Conservation (phyloP, 2,329 filamentous ascomycete genomes). For the Emergomyces orientalis region DNA sequence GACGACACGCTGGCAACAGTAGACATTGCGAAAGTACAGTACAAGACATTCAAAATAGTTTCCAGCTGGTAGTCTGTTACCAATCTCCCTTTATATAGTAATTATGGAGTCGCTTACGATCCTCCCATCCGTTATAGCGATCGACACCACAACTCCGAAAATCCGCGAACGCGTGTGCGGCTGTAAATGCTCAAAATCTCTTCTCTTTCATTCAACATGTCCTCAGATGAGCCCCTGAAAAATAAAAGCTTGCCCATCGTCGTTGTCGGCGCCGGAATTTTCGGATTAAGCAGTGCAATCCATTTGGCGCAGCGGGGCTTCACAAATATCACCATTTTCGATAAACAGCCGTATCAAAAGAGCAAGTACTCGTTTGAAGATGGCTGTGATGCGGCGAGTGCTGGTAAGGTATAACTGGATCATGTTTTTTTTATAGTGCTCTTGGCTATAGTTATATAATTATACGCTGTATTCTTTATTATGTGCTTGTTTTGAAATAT, state of each 20-base stretch:
- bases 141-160: no score
- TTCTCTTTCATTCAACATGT: background rate
- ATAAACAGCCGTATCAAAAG: conserved; percentile 38
- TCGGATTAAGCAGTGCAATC: conserved; percentile 37
- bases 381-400: conserved; percentile 39
- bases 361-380: conserved; percentile 34
- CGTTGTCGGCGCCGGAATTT: conserved; percentile 37
- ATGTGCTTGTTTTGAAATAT: no score
- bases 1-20: background rate
- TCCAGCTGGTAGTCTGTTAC: background rate
- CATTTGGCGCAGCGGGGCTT: conserved; percentile 40
- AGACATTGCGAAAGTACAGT: background rate
- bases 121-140: no score
- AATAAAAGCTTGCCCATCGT: conserved; percentile 24
- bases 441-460: no score
- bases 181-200: no score
- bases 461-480: no score
- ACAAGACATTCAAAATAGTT: background rate
- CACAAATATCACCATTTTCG: conserved; percentile 40
- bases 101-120: background rate
- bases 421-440: no score
- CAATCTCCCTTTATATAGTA: background rate
- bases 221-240: background rate
- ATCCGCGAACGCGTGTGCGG: no score
- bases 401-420: no score